Base-by-base conservation (phyloP, 305 asterid genomes). In the Fraxinus latifolia region DNA sequence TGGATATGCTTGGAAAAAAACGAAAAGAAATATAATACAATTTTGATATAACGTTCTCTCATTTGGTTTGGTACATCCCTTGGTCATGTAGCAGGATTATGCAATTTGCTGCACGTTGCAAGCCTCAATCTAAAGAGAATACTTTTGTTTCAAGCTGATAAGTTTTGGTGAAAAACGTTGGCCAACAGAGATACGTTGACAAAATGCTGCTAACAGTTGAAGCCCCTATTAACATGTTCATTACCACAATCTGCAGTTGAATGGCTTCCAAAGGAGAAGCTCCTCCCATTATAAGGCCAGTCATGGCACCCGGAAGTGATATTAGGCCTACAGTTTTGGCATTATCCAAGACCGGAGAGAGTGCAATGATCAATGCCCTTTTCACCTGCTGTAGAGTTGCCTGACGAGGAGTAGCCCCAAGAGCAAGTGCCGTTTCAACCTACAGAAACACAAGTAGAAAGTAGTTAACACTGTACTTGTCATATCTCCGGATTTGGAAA, bases 251-350 rank as follows among this genome's bases (percentile, higher is more conserved):
- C 86, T 95, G 99, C 15, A 92, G 81, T 55, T 92, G 98, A 82
- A 95, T 92, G 27, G 99, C 99, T 80, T 95, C 98, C 33, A 91
- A 32, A 0, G 99, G 99, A 36, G 99, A 95, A 1, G 98, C 94
- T n/a, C 99, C 99, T 14, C 99, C 99, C 99, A 95, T 95, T 77
- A 95, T 95, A 5, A 95, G 92, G 1, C 99, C 99, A 0, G 98
- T 92, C 99, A 95, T 93, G 0, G 98, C 98, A 23, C 99, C 99
- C 0, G 99, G 98, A 55, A 95, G 94, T 7, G 98, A 92, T 73
- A 95, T 93, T 12, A 95, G 89, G 0, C 99, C 99, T 0, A 95
- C 97, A 0, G 99, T 95, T 82, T 95, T 95, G 1, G 99, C 99
- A 72, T 92, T 95, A 87, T 95, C 99, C 82, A 95, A 67, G 2